Base-by-base conservation (phyloP, 2,329 filamentous ascomycete genomes). In the Penicillium verrucosum region DNA sequence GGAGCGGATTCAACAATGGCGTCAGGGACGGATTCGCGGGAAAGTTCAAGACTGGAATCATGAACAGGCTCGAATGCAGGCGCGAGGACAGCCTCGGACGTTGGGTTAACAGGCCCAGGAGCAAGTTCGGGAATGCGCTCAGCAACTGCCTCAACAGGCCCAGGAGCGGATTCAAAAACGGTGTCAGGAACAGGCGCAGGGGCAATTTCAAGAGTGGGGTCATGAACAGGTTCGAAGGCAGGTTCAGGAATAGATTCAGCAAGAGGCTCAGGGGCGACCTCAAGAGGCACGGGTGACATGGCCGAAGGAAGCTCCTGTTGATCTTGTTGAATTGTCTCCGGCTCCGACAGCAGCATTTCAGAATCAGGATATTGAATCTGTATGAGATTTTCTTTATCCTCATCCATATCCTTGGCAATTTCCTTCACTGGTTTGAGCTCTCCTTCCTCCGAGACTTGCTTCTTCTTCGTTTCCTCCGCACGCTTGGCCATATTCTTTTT, bases 401-500 rank as follows among this genome's bases (percentile, higher is more conserved):
- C 61, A 49, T 70, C 69, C 59, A 68, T 63, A 51, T 68, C 60
- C 36, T 68, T 63, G 21, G 47, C 45, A 43, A 51, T 32, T 45
- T 62, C 56, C 29, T 47, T 25, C 27, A 47, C 42, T 11, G 55
- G 29, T 21, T 56, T 56, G 25, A 49, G 38, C 21, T 62, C 56
- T 23, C 62, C 60, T 55, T 41, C 45, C 21, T 61, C 59, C 4
- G 44, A 43, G 40, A 52, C 43, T 21, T 57, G 54, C 54, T 66
- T 69, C 48, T 65, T 68, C 54, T 69, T 70, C 21, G 60, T 65
- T 51, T 70, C 60, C 42, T 65, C 64, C 10, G 70, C 72, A 34
- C 70, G 69, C 57, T 71, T 74, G 37, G 70, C 72, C 70, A 87
- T 86, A 73, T 91, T 92, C 75, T 89, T 91, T 74, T 95, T 94